Conservation (phyloP, 2,329 filamentous ascomycete species). For the Colletotrichum spaethianum region DNA sequence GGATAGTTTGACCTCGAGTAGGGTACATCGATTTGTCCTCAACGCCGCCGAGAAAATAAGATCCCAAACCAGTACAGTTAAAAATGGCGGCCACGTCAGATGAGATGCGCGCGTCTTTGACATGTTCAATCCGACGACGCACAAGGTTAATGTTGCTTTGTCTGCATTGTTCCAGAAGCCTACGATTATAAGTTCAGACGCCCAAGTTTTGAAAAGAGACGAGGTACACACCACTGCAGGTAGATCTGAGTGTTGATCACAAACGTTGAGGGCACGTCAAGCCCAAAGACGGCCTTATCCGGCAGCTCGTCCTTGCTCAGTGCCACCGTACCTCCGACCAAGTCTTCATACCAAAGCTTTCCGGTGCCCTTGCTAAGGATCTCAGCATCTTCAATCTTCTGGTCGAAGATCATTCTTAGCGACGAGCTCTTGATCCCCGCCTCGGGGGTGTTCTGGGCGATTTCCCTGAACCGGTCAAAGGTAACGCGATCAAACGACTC, state of each 20-base stretch:
- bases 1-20: constrained; percentile 77
- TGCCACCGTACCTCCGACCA: constrained; percentile 53
- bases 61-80: constrained; percentile 87
- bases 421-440: constrained; percentile 36
- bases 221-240: constrained; percentile 73
- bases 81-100: constrained; percentile 75
- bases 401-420: constrained; percentile 45
- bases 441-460: constrained; percentile 36
- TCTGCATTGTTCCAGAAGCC: constrained; percentile 82
- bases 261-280: constrained; percentile 52
- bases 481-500: constrained; percentile 43
- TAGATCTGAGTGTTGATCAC: constrained; percentile 84
- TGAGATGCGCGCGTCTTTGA: constrained; percentile 74
- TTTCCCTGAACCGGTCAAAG: constrained; percentile 39
- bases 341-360: constrained; percentile 57
- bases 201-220: not conserved
- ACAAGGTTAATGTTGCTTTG: constrained; percentile 79
- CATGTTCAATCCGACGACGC: constrained; percentile 76
- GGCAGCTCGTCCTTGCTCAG: constrained; percentile 51
- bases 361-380: constrained; percentile 55
- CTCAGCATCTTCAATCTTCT: constrained; percentile 30
- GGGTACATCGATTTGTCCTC: constrained; percentile 81
- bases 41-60: constrained; percentile 85
- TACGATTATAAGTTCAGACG: not conserved
- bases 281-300: constrained; percentile 51